Conservation (phyloP, 768 basidiomycete species). For the Auriculariales sp. region DNA sequence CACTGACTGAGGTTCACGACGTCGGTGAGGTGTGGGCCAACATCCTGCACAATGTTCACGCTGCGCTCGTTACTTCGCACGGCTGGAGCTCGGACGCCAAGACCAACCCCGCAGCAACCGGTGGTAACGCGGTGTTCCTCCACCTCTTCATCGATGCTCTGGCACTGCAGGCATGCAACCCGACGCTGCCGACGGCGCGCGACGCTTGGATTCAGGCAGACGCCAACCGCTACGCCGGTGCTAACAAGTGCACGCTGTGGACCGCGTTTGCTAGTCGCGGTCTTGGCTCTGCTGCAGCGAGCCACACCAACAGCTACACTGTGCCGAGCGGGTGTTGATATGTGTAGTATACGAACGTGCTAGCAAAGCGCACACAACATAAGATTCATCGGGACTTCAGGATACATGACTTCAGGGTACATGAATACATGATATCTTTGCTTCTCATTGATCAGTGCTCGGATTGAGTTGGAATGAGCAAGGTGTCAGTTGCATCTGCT, state of each 20-base stretch:
- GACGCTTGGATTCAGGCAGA: slow-evolving; percentile 41
- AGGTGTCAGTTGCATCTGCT: no score
- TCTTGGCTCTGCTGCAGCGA: slow-evolving; percentile 25
- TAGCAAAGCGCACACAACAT: no score
- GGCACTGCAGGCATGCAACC: slow-evolving; percentile 30
- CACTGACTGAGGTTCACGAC: slow-evolving; percentile 30
- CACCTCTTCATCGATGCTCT: slow-evolving; percentile 37
- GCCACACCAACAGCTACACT: slow-evolving; percentile 16
- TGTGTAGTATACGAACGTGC: no score
- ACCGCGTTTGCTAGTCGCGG: slow-evolving; percentile 34
- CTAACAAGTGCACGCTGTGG: slow-evolving; percentile 30
- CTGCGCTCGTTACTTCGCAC: slow-evolving; percentile 15
- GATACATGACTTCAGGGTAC: no score
- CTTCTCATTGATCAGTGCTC: no score
- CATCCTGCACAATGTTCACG: slow-evolving; percentile 23
- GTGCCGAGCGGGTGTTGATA: slow-evolving; percentile 18
- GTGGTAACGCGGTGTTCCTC: slow-evolving; percentile 20
- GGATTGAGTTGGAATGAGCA: no score
- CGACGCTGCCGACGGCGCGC: slow-evolving; percentile 32
- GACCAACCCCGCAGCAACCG: background rate
- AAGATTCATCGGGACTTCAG: no score
- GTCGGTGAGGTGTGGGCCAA: slow-evolving; percentile 38
- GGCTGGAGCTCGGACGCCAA: background rate
- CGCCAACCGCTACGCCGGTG: slow-evolving; percentile 28
- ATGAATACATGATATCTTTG: no score